Conservation (phyloP, 176 grass and related monocot genomes). For the Phyllostachys edulis region DNA sequence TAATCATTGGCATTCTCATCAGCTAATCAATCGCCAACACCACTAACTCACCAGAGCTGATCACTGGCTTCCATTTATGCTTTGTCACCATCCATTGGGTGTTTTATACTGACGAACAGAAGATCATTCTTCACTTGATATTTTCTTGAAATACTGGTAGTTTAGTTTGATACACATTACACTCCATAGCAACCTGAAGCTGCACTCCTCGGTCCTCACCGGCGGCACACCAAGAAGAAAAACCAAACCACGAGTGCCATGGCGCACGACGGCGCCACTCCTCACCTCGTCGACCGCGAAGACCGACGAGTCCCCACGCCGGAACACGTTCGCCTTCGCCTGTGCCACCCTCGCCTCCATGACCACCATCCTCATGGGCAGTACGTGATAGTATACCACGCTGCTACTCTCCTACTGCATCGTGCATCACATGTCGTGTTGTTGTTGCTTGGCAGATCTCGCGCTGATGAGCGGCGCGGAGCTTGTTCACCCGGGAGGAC, state of each 20-base stretch:
- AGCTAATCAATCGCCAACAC: neutral
- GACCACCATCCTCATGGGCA: slow-evolving; percentile 38
- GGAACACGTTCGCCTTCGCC: slow-evolving; percentile 2
- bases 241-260: neutral
- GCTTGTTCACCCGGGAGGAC: slow-evolving; percentile 46
- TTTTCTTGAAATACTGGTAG: too few relatives aligned
- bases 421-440: too few relatives aligned
- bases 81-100: neutral
- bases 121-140: neutral
- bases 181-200: too few relatives aligned
- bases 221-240: neutral
- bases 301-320: too few relatives aligned
- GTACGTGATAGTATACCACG: neutral
- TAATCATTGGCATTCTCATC: neutral
- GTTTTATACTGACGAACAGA: neutral
- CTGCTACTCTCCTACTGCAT: neutral
- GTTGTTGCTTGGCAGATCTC: slow-evolving; percentile 17
- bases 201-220: neutral
- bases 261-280: neutral
- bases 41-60: too few relatives aligned
- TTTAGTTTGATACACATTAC: too few relatives aligned
- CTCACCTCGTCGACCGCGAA: neutral
- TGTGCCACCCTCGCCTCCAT: slow-evolving; percentile 34
- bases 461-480: slow-evolving; percentile 47
- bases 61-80: too few relatives aligned